Evolutionary conservation across 495 filamentous ascomycete genomes (phyloP).

Genomic region (Podospora anserina): DNA sequence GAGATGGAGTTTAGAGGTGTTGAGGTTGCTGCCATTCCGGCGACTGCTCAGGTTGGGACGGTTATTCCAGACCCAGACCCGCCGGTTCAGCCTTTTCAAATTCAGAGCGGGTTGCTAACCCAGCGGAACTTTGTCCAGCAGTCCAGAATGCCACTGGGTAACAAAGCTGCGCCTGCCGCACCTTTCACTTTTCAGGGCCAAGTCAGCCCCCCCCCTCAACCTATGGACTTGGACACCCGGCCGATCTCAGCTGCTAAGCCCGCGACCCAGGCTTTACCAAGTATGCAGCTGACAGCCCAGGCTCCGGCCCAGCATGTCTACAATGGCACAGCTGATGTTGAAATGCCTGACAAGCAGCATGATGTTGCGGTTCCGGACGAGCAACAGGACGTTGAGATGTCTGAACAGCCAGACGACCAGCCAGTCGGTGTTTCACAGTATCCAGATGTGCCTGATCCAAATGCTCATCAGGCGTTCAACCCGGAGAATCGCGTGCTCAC

Average conservation of each 20-base stretch:
- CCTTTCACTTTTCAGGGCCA: not conserved
- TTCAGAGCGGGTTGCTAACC: not conserved
- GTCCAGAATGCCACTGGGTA: not conserved
- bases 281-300: not conserved
- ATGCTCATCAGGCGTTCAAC: not conserved
- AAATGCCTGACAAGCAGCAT: not conserved
- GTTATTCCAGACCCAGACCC: not conserved
- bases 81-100: not conserved
- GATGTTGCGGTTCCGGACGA: not conserved
- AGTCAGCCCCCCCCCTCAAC: not conserved
- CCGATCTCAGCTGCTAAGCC: not conserved
- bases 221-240: not conserved
- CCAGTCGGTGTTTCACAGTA: not conserved
- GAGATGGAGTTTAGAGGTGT: slow-evolving; percentile 1
- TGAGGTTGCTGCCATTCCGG: not conserved
- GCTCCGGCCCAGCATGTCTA: not conserved
- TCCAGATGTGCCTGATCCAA: not conserved
- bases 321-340: not conserved
- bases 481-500: not conserved
- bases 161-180: not conserved
- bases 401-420: not conserved
- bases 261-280: not conserved
- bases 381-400: not conserved
- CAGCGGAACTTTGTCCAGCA: not conserved
- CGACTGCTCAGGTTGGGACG: not conserved